Evolutionary conservation across 345 rosid genomes (phyloP).

Genomic region (Brassica nigra): DNA sequence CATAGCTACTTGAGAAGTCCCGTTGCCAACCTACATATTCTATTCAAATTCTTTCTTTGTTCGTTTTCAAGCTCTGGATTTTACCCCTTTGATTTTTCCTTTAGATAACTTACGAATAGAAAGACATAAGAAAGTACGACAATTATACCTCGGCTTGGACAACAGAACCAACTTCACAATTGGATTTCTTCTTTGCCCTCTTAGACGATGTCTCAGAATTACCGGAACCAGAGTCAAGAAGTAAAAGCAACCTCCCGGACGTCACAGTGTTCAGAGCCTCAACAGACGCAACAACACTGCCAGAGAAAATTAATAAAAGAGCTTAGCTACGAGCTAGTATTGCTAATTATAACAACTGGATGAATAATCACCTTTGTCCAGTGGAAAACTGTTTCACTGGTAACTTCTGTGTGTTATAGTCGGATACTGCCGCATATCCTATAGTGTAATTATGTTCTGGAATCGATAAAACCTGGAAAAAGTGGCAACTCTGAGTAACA

Average conservation of each 20-base stretch:
- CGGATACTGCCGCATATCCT: constrained; percentile 81
- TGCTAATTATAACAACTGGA: constrained; percentile 7
- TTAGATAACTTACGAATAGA: neutral
- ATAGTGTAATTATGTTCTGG: constrained; percentile 70
- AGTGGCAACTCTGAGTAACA: constrained; percentile 28
- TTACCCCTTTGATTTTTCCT: neutral
- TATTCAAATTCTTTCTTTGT: neutral
- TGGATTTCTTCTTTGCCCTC: constrained; percentile 75
- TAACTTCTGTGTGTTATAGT: constrained; percentile 83
- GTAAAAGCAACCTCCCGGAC: constrained; percentile 81
- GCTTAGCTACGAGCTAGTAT: constrained; percentile 14
- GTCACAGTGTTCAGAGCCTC: constrained; percentile 61
- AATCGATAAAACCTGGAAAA: constrained; percentile 78
- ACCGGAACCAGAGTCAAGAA: constrained; percentile 66
- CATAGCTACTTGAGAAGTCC: constrained; percentile 12
- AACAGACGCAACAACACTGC: constrained; percentile 82
- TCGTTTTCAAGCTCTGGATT: neutral
- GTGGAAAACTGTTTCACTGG: constrained; percentile 60
- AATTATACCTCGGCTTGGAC: constrained; percentile 80
- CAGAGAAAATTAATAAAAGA: constrained; percentile 19
- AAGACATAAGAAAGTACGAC: constrained; percentile 9
- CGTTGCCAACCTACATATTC: neutral
- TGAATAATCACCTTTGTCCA: constrained; percentile 71
- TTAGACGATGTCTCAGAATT: constrained; percentile 69
- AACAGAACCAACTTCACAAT: constrained; percentile 71